Conservation (phyloP, 2,329 filamentous ascomycete species). For the Pyrenophora seminiperda region DNA sequence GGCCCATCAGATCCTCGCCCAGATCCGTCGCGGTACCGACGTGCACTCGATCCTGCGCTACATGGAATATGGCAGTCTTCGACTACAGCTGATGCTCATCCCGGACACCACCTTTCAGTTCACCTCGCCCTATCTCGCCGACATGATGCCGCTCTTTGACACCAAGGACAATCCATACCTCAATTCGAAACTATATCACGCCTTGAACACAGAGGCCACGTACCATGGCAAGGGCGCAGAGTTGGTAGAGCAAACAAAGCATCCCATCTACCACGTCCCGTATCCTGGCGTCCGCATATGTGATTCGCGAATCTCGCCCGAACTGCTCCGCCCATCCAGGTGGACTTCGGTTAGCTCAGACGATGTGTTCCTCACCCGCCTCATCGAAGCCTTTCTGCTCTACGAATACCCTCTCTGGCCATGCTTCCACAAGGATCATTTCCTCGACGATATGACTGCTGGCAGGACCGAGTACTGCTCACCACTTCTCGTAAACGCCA, state of each 20-base stretch:
- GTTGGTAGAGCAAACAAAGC: not conserved
- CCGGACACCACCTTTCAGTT: constrained; percentile 3
- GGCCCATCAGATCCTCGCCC: not conserved
- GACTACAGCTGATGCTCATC: constrained; percentile 3
- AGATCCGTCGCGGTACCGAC: not conserved
- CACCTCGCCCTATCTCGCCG: constrained; percentile 3
- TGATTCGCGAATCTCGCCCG: constrained; percentile 6
- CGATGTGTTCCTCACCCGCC: constrained; percentile 11
- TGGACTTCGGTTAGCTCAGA: constrained; percentile 14
- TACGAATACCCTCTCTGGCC: constrained; percentile 11
- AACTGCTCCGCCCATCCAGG: constrained; percentile 1
- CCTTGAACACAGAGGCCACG: not conserved
- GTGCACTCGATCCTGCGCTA: not conserved
- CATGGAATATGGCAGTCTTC: constrained; percentile 8
- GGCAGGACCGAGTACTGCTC: constrained; percentile 12
- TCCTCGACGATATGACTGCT: constrained; percentile 16
- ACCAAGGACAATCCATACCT: not conserved
- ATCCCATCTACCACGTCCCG: constrained; percentile 4
- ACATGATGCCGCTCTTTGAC: constrained; percentile 3
- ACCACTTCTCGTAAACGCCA: constrained; percentile 11
- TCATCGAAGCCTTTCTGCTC: constrained; percentile 14
- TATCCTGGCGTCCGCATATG: constrained; percentile 7
- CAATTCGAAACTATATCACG: constrained; percentile 3
- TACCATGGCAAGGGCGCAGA: not conserved
- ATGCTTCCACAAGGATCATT: constrained; percentile 20